Percentiles rank a stretch among this genome's conserved stretches.
Evolutionary conservation across 331 rosid species (phyloP).

Genomic region (Spiraea crenata): DNA sequence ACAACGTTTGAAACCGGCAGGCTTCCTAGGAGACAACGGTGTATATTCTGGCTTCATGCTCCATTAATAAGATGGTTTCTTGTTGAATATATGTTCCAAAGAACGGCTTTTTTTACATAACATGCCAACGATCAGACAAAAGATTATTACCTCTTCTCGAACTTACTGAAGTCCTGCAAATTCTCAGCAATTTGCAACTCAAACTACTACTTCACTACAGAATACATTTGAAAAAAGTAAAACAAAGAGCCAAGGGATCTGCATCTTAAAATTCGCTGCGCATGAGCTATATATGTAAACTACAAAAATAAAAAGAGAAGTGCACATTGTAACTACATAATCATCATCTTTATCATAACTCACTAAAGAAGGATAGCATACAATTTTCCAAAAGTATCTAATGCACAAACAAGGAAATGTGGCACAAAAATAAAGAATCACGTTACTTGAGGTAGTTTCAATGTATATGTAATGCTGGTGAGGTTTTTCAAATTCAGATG

Average conservation of each 20-base stretch:
- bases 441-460: background rate
- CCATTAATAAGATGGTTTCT: background rate
- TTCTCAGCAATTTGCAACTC: background rate
- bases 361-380: background rate
- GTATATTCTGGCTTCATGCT: background rate
- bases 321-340: background rate
- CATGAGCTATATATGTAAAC: too few relatives aligned
- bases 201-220: background rate
- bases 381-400: background rate
- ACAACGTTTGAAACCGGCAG: background rate
- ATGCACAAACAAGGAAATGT: background rate
- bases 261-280: too few relatives aligned
- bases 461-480: background rate
- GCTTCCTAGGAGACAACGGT: background rate
- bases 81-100: background rate
- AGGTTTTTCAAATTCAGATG: background rate
- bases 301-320: too few relatives aligned
- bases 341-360: background rate
- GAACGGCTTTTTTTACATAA: background rate
- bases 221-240: background rate
- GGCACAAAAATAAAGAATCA: background rate
- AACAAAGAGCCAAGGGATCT: background rate
- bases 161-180: slow-evolving; percentile 6
- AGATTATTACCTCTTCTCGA: background rate
- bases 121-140: background rate